Evolutionary conservation across 1,284 basidiomycete species (phyloP).

Genomic region (Papiliotrema flavescens): DNA sequence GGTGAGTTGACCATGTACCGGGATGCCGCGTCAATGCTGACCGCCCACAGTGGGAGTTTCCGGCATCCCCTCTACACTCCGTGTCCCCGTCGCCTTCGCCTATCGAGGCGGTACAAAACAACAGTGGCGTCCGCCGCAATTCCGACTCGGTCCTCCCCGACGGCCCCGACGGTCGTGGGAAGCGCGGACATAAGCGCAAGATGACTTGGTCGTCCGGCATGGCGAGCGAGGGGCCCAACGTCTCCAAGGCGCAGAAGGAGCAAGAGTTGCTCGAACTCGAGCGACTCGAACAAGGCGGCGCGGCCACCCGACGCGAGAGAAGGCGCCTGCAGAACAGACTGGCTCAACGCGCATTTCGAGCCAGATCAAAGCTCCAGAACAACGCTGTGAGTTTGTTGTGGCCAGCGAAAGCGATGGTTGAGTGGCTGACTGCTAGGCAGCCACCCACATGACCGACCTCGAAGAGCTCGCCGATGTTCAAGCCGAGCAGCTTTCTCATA

Average conservation of each 20-base stretch:
- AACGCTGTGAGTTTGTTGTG: constrained; percentile 2
- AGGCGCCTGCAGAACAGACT: constrained; percentile 13
- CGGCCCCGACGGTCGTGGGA: neutral
- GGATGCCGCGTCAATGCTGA: neutral
- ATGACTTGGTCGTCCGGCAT: neutral
- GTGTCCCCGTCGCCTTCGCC: neutral
- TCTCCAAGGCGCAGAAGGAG: neutral
- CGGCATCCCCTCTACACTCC: neutral
- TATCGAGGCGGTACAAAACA: neutral
- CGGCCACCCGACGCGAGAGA: constrained; percentile 1
- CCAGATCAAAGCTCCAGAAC: constrained; percentile 7
- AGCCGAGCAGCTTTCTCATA: neutral
- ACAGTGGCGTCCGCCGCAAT: no score
- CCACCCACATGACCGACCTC: neutral
- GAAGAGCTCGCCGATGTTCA: constrained; percentile 2
- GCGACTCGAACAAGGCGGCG: neutral
- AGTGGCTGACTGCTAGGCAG: neutral
- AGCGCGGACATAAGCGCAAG: constrained; percentile 1
- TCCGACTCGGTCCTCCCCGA: neutral
- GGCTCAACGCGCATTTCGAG: constrained; percentile 14
- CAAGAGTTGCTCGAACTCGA: constrained; percentile 1
- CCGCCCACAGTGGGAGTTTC: neutral
- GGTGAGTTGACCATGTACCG: neutral
- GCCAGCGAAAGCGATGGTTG: no score
- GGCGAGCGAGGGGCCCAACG: constrained; percentile 4